phyloP scores from a whole-genome alignment of 2,329 filamentous ascomycete genomes.

The Epichloe gansuensis region DNA sequence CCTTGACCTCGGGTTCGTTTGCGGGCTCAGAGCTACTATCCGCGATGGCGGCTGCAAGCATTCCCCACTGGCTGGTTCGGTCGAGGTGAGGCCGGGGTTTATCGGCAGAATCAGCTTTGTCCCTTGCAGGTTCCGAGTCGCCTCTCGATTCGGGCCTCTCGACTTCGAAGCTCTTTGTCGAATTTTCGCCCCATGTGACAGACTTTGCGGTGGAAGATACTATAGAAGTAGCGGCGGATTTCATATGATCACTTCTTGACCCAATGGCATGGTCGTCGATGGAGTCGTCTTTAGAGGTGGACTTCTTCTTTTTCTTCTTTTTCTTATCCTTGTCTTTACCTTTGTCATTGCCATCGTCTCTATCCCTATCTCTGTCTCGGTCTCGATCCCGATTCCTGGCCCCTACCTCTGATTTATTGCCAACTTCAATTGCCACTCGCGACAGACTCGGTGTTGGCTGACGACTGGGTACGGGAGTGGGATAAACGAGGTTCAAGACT shows the following conservation, averaged over 20 bases:
- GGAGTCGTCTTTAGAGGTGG: slow-evolving; percentile 12
- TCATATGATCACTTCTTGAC: slow-evolving; percentile 30
- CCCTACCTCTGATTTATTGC: not conserved
- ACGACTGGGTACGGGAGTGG: slow-evolving; percentile 38
- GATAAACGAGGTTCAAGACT: slow-evolving; percentile 47
- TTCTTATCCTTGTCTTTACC: slow-evolving; percentile 11
- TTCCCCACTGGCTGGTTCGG: slow-evolving; percentile 37
- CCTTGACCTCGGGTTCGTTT: slow-evolving; percentile 19
- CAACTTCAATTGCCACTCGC: not conserved
- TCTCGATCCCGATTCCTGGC: not conserved
- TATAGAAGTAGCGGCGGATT: slow-evolving; percentile 9
- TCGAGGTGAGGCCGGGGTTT: slow-evolving; percentile 23
- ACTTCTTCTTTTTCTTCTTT: slow-evolving; percentile 10
- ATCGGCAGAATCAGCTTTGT: slow-evolving; percentile 17
- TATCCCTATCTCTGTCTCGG: not conserved
- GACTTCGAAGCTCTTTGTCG: slow-evolving; percentile 51
- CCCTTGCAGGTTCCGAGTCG: slow-evolving; percentile 15
- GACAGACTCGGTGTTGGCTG: slow-evolving; percentile 30
- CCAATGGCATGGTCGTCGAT: slow-evolving; percentile 25
- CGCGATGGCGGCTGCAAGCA: slow-evolving; percentile 37
- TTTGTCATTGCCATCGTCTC: not conserved
- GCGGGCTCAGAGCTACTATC: slow-evolving; percentile 27
- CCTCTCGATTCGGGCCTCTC: slow-evolving; percentile 41
- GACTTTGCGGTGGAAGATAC: slow-evolving; percentile 34
- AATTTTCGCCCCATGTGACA: slow-evolving; percentile 53